phyloP scores from a whole-genome alignment of 2,329 filamentous ascomycete genomes.

The Hyphodiscus sp. region DNA sequence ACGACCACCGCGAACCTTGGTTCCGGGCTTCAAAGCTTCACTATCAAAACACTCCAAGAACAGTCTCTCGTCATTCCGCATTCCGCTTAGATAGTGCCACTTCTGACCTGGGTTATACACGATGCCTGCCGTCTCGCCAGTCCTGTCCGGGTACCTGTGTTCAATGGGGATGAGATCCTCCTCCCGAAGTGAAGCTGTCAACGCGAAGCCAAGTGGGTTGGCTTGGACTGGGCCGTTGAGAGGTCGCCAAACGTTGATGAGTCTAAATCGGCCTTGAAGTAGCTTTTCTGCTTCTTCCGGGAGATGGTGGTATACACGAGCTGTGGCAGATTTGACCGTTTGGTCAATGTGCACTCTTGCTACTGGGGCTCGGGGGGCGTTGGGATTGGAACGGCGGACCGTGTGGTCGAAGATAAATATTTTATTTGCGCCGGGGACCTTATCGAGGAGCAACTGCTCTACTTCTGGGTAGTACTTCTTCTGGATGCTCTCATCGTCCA shows the following conservation, averaged over 20 bases:
- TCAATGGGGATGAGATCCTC: slow-evolving; percentile 29
- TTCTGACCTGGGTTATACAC: slow-evolving; percentile 26
- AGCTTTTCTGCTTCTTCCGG: slow-evolving; percentile 59
- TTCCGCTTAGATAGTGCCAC: slow-evolving; percentile 30
- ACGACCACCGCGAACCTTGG: slow-evolving; percentile 45
- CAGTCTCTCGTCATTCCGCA: slow-evolving; percentile 29
- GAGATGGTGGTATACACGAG: slow-evolving; percentile 64
- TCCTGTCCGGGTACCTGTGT: slow-evolving; percentile 28
- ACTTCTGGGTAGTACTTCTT: slow-evolving; percentile 79
- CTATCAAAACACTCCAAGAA: slow-evolving; percentile 31
- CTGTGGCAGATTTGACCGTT: slow-evolving; percentile 56
- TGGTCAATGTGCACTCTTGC: slow-evolving; percentile 77
- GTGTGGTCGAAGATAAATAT: slow-evolving; percentile 85
- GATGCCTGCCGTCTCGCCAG: slow-evolving; percentile 29
- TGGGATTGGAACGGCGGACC: slow-evolving; percentile 59
- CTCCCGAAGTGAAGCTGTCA: slow-evolving; percentile 22
- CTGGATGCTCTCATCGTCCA: slow-evolving; percentile 62
- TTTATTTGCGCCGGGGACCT: slow-evolving; percentile 58
- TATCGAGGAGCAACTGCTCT: slow-evolving; percentile 60
- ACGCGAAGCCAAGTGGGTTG: slow-evolving; percentile 27
- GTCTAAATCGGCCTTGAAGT: slow-evolving; percentile 64
- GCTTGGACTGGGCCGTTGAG: slow-evolving; percentile 29
- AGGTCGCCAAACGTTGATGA: slow-evolving; percentile 75
- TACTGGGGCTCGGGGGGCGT: slow-evolving; percentile 61
- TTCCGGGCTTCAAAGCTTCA: slow-evolving; percentile 40